phyloP scores from a whole-genome alignment of 257 asterid species.

The Solanum neorickii region DNA sequence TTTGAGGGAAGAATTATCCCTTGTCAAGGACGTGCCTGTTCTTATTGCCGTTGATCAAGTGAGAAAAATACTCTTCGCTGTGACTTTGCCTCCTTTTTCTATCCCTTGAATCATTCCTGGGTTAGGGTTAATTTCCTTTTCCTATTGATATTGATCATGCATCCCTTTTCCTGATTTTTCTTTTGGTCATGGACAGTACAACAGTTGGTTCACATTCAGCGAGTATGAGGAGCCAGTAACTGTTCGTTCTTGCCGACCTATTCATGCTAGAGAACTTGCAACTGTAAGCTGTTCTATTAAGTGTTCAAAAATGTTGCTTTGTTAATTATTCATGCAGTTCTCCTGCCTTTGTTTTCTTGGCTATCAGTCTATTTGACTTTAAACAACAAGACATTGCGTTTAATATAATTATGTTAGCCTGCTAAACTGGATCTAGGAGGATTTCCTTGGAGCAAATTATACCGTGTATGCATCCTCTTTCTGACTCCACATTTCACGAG shows the following conservation, averaged over 20 bases:
- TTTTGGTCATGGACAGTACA: constrained; percentile 47
- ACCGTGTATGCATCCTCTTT: background rate
- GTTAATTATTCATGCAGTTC: background rate
- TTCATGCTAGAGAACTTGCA: constrained; percentile 85
- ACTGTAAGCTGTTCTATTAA: constrained; percentile 37
- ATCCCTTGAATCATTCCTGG: background rate
- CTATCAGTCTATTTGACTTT: background rate
- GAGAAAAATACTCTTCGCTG: constrained; percentile 14
- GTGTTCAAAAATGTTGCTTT: background rate
- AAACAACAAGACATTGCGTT: background rate
- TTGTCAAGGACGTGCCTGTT: constrained; percentile 76
- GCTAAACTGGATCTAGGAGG: background rate
- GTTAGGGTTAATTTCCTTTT: constrained; percentile 2
- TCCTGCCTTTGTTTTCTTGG: background rate
- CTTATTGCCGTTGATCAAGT: constrained; percentile 95
- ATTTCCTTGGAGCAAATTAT: background rate
- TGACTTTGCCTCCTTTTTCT: background rate
- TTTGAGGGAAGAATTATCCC: constrained; percentile 78
- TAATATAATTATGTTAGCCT: background rate
- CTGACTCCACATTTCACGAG: background rate
- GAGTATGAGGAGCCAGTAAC: constrained; percentile 80
- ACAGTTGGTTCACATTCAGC: constrained; percentile 94
- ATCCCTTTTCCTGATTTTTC: background rate
- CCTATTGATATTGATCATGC: constrained; percentile 11
- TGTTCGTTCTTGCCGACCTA: constrained; percentile 63